Evolutionary conservation across 116 monocot genomes (phyloP).

Genomic region (Cymodocea nodosa): DNA sequence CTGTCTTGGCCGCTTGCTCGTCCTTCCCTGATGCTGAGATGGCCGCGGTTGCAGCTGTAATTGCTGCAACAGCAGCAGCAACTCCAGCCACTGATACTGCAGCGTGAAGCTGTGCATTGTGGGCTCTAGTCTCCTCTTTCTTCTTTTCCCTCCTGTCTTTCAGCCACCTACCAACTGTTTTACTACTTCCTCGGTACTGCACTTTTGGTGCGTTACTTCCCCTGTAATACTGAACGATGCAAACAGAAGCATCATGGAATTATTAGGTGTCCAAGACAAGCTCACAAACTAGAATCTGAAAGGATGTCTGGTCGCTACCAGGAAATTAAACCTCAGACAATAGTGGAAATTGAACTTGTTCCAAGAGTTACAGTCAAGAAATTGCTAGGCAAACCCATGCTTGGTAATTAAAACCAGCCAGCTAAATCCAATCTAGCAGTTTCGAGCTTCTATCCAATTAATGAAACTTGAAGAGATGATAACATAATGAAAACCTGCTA

Average conservation of each 20-base stretch:
- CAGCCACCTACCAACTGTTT: slow-evolving; percentile 48
- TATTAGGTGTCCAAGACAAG: too few species aligned
- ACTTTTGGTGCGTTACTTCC: slow-evolving; percentile 4
- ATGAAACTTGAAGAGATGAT: too few species aligned
- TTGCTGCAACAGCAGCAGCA: slow-evolving; percentile 40
- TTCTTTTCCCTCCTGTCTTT: slow-evolving; percentile 59
- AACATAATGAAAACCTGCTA: too few species aligned
- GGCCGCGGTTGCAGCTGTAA: slow-evolving; percentile 35
- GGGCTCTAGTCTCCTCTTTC: slow-evolving; percentile 44
- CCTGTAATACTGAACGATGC: slow-evolving; percentile 24
- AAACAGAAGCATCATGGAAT: neutral
- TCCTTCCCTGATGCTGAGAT: slow-evolving; percentile 25
- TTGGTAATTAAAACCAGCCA: too few species aligned
- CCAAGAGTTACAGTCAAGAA: too few species aligned
- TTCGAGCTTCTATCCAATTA: too few species aligned
- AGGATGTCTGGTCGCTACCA: too few species aligned
- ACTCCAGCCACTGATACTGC: slow-evolving; percentile 53
- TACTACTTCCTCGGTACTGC: slow-evolving; percentile 17
- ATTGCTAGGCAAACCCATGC: too few species aligned
- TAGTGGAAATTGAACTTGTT: too few species aligned
- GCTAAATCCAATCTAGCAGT: too few species aligned
- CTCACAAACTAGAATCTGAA: too few species aligned
- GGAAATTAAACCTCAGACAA: too few species aligned
- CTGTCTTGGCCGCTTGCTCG: slow-evolving; percentile 45
- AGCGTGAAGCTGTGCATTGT: slow-evolving; percentile 50